These are phyloP conservation scores for Linnemannia elongata DNA, from an alignment of 192 early-diverging fungal genomes.

Conservation along the genomic window DNA sequence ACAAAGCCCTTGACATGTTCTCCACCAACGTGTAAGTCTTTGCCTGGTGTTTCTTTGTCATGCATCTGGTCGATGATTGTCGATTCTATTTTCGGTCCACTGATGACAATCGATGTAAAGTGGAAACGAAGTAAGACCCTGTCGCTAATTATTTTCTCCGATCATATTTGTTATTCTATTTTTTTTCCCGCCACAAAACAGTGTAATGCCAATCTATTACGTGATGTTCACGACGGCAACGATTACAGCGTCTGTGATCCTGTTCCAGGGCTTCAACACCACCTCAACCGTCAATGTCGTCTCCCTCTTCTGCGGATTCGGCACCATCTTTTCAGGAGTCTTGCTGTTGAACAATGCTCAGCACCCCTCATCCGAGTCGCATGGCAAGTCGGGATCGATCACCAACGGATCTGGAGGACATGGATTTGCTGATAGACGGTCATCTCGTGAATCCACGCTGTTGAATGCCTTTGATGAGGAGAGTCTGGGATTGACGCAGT, in stretches of 20 bases:
- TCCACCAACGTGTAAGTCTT: slow-evolving; percentile 84
- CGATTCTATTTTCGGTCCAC: slow-evolving; percentile 11
- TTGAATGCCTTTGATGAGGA: slow-evolving; percentile 63
- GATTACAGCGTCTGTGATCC: slow-evolving; percentile 88
- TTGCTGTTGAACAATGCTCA: slow-evolving; percentile 80
- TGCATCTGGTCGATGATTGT: no score
- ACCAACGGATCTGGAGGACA: slow-evolving; percentile 41
- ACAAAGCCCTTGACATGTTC: slow-evolving; percentile 95
- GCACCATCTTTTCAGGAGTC: slow-evolving; percentile 95
- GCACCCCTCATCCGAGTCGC: slow-evolving; percentile 27
- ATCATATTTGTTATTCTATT: not conserved
- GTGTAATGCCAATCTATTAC: slow-evolving; percentile 92
- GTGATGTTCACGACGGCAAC: slow-evolving; percentile 97
- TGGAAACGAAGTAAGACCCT: not conserved
- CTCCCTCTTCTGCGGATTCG: slow-evolving; percentile 89
- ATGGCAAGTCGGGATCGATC: slow-evolving; percentile 43
- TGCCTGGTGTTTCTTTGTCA: slow-evolving; percentile 7
- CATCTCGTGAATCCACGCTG: slow-evolving; percentile 63
- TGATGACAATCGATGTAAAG: not conserved
- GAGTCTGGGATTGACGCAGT: slow-evolving; percentile 59
- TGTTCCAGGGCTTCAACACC: slow-evolving; percentile 90
- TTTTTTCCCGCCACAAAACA: slow-evolving; percentile 23
- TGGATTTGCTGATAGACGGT: slow-evolving; percentile 55
- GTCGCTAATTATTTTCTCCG: not conserved
- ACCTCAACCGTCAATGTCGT: slow-evolving; percentile 79